Conservation (phyloP, 2,329 filamentous ascomycete genomes). For the Teratosphaeria nubilosa region DNA sequence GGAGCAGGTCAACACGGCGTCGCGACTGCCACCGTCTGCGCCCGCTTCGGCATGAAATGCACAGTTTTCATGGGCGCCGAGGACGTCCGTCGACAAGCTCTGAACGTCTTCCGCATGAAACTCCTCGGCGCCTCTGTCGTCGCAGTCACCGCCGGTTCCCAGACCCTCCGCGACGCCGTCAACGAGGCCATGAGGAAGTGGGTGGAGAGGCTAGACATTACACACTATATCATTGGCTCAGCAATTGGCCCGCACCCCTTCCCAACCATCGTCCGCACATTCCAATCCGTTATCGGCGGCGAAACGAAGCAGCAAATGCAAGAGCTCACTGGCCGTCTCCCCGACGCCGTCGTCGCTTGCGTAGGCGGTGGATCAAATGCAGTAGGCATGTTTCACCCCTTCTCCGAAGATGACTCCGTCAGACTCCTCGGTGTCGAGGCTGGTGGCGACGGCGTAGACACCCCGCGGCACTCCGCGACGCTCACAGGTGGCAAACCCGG, state of each 20-base stretch:
- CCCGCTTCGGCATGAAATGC: slow-evolving; percentile 96
- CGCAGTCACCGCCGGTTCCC: slow-evolving; percentile 81
- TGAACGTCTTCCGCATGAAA: slow-evolving; percentile 98
- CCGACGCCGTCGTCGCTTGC: slow-evolving; percentile 91
- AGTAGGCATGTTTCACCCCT: slow-evolving; percentile 96
- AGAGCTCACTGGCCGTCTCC: slow-evolving; percentile 73
- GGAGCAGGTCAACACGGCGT: slow-evolving; percentile 97
- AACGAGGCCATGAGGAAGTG: slow-evolving; percentile 92
- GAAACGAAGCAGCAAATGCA: slow-evolving; percentile 92
- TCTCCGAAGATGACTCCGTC: slow-evolving; percentile 72
- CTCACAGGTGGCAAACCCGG: slow-evolving; percentile 79
- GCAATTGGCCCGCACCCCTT: slow-evolving; percentile 97
- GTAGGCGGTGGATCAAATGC: slow-evolving; percentile 94
- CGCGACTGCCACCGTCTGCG: slow-evolving; percentile 91
- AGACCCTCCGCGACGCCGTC: slow-evolving; percentile 56
- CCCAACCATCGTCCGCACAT: slow-evolving; percentile 92
- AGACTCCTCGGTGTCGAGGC: slow-evolving; percentile 91
- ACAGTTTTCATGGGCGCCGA: slow-evolving; percentile 98
- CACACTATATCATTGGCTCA: slow-evolving; percentile 96
- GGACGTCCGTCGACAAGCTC: slow-evolving; percentile 86
- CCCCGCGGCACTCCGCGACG: slow-evolving; percentile 75
- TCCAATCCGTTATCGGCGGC: slow-evolving; percentile 91
- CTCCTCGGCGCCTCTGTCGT: slow-evolving; percentile 87
- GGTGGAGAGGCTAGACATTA: slow-evolving; percentile 86
- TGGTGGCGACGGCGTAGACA: slow-evolving; percentile 85